Percentiles rank a stretch among this genome's conserved stretches.
Conservation (phyloP, 352 stramenopile genomes). For the Peronospora farinosa region DNA sequence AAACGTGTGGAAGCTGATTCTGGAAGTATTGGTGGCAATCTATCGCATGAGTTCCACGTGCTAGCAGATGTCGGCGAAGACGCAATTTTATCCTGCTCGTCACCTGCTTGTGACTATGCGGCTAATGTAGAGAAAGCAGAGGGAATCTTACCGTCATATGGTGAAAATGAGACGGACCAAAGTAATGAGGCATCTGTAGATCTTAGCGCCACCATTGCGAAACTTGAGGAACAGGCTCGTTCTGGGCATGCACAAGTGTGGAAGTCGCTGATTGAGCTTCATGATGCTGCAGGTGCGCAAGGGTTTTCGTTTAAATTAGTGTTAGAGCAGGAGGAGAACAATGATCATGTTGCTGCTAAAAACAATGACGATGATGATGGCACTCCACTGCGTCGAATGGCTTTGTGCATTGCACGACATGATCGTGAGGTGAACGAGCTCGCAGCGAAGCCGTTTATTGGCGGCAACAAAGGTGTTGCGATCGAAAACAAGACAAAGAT, state of each 20-base stretch:
- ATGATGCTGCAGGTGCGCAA: conserved; percentile 13
- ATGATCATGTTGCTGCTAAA: conserved; percentile 9
- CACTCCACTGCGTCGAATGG: conserved; percentile 14
- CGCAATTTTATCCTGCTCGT: conserved; percentile 63
- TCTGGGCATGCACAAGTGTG: conserved; percentile 21
- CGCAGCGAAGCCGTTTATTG: conserved; percentile 61
- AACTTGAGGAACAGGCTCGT: conserved; percentile 15
- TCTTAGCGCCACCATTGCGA: conserved; percentile 18
- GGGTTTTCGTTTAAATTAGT: conserved; percentile 35
- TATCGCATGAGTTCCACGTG: conserved; percentile 88
- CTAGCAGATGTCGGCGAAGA: conserved; percentile 80
- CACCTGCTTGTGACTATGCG: conserved; percentile 53
- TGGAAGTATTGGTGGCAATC: conserved; percentile 81
- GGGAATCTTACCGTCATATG: conserved; percentile 24
- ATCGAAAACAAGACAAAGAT: conserved; percentile 23
- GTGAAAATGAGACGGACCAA: background rate
- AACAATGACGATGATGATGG: conserved; percentile 2
- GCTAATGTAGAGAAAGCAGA: conserved; percentile 86
- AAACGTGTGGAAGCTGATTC: conserved; percentile 82
- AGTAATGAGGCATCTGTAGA: conserved; percentile 10
- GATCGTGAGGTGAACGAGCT: conserved; percentile 68
- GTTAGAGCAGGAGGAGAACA: conserved; percentile 23
- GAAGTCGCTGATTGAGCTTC: conserved; percentile 29
- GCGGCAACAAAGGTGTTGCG: conserved; percentile 47
- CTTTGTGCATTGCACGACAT: conserved; percentile 50